Conservation (phyloP, 805 yeast genomes). For the Teunomyces atbi region DNA sequence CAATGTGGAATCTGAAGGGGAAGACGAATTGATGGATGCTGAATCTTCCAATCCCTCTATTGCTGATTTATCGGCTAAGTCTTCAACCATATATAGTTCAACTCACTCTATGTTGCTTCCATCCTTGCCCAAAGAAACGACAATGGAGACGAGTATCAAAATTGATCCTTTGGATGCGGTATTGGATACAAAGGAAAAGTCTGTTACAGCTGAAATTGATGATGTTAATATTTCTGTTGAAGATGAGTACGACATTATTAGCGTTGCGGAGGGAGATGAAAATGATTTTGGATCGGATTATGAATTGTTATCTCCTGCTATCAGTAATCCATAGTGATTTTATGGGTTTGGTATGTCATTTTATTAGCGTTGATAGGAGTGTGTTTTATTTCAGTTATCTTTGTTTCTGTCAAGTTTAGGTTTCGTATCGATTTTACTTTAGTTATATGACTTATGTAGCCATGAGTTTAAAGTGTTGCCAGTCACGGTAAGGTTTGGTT, state of each 20-base stretch:
- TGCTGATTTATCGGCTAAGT: neutral
- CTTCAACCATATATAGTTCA: conserved; percentile 14
- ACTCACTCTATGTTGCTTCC: conserved; percentile 31
- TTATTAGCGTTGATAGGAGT: too few species aligned
- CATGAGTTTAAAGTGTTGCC: too few species aligned
- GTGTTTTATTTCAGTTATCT: too few species aligned
- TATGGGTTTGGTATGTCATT: too few species aligned
- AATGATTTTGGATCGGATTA: conserved; percentile 30
- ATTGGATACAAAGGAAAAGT: conserved; percentile 8
- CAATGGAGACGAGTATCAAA: conserved; percentile 10
- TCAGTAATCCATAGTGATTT: conserved; percentile 1
- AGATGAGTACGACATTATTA: conserved; percentile 36
- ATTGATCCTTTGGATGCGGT: conserved; percentile 23
- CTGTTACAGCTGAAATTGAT: neutral
- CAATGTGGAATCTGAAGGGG: neutral
- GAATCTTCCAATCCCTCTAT: neutral
- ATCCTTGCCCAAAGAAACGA: conserved; percentile 27
- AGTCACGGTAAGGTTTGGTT: neutral
- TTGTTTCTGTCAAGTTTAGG: too few species aligned
- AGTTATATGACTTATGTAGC: too few species aligned
- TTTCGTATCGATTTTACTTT: too few species aligned
- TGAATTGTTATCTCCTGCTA: conserved; percentile 27
- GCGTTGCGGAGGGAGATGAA: conserved; percentile 30
- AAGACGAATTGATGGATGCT: neutral
- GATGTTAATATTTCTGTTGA: conserved; percentile 5